Evolutionary conservation across 495 filamentous ascomycete species (phyloP).

Genomic region (Wilcoxina mikolae): DNA sequence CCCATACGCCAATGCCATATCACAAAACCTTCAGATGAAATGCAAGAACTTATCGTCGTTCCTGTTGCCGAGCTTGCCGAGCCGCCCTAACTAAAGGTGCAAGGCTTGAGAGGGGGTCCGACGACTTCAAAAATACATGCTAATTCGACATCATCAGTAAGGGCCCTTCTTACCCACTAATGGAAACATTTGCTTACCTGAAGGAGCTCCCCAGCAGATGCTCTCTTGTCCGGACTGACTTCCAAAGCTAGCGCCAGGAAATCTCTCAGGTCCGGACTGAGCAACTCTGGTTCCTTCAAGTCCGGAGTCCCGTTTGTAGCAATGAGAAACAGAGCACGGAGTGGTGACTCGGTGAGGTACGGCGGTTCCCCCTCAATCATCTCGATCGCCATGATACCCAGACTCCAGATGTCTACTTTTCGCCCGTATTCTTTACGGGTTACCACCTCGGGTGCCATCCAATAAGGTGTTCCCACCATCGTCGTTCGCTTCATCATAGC

Average conservation of each 20-base stretch:
- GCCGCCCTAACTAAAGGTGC: constrained; percentile 79
- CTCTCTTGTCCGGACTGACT: constrained; percentile 92
- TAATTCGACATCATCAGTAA: constrained; percentile 34
- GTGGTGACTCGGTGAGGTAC: constrained; percentile 86
- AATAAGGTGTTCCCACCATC: constrained; percentile 98
- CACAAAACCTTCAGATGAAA: neutral
- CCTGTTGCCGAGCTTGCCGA: constrained; percentile 63
- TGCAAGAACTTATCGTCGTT: constrained; percentile 37
- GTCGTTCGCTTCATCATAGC: constrained; percentile 93
- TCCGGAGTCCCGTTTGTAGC: constrained; percentile 91
- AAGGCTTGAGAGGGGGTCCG: constrained; percentile 59
- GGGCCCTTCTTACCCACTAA: neutral
- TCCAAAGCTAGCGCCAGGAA: constrained; percentile 83
- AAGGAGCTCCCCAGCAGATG: constrained; percentile 82
- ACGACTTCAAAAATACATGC: constrained; percentile 76
- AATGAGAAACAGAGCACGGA: constrained; percentile 87
- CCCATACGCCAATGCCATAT: neutral
- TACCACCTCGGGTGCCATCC: constrained; percentile 98
- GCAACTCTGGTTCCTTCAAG: constrained; percentile 79
- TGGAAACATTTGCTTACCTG: constrained; percentile 44
- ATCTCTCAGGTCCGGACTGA: constrained; percentile 70
- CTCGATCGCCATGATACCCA: constrained; percentile 99
- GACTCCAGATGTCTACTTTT: constrained; percentile 96
- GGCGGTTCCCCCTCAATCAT: constrained; percentile 99
- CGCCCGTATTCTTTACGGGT: constrained; percentile 95